Evolutionary conservation across 179 eudicot species (phyloP).

Genomic region (Vitellaria paradoxa): DNA sequence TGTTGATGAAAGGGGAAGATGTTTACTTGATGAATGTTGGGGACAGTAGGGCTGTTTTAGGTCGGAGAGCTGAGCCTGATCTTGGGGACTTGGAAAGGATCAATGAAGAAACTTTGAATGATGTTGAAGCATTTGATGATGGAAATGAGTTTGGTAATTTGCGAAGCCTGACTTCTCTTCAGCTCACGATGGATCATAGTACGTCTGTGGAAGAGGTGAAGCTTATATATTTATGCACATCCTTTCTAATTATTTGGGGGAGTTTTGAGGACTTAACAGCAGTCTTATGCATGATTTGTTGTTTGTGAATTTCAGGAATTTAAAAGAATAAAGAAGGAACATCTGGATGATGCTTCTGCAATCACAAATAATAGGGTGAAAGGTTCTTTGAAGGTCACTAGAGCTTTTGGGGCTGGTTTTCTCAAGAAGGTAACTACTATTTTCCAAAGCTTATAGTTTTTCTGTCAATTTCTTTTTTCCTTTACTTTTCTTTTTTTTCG

Average conservation of each 20-base stretch:
- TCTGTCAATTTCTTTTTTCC: no score
- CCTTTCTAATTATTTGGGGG: neutral
- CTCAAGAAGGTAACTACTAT: conserved; percentile 61
- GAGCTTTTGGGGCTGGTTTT: conserved; percentile 93
- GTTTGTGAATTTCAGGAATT: conserved; percentile 53
- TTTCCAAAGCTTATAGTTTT: no score
- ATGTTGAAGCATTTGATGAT: conserved; percentile 3
- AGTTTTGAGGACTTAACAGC: neutral
- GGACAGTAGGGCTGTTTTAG: conserved; percentile 91
- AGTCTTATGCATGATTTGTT: no score
- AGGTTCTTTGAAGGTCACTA: conserved; percentile 88
- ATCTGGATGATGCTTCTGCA: conserved; percentile 62
- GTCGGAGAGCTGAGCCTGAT: conserved; percentile 51
- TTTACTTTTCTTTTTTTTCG: no score
- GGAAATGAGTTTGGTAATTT: conserved; percentile 31
- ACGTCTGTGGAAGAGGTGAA: conserved; percentile 68
- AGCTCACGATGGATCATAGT: conserved; percentile 77
- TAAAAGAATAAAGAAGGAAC: conserved; percentile 59
- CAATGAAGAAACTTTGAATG: conserved; percentile 44
- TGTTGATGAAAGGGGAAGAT: conserved; percentile 93
- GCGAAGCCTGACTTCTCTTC: conserved; percentile 45
- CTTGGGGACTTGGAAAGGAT: conserved; percentile 58
- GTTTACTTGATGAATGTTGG: conserved; percentile 92
- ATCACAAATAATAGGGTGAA: conserved; percentile 70
- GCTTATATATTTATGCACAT: neutral